phyloP scores from a whole-genome alignment of 768 basidiomycete species.

The Polyporus arcularius region DNA sequence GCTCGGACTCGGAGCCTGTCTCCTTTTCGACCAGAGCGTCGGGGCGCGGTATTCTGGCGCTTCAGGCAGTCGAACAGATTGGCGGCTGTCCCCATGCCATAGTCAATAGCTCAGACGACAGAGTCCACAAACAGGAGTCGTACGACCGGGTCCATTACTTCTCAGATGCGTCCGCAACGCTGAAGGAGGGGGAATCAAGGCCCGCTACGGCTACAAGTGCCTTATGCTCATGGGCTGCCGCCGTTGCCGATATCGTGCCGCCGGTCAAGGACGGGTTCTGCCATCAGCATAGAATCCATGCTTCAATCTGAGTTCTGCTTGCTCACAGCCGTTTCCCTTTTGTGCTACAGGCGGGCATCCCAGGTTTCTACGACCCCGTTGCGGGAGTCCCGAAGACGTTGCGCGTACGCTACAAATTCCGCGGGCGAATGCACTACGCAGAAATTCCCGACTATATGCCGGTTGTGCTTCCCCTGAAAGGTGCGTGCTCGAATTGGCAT shows the following conservation, averaged over 20 bases:
- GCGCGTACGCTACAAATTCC: constrained; percentile 76
- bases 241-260: constrained; percentile 13
- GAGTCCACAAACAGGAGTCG: neutral
- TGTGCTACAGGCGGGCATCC: constrained; percentile 53
- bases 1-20: constrained; percentile 7
- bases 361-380: constrained; percentile 89
- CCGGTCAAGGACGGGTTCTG: constrained; percentile 7
- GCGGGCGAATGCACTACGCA: constrained; percentile 70
- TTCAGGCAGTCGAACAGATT: constrained; percentile 11
- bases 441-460: constrained; percentile 73
- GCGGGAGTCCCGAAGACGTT: constrained; percentile 71
- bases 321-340: neutral
- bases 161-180: neutral
- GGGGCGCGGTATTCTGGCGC: constrained; percentile 11
- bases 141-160: neutral
- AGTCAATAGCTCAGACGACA: constrained; percentile 3
- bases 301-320: neutral
- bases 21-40: neutral
- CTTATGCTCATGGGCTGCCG: neutral
- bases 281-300: constrained; percentile 7
- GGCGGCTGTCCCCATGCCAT: constrained; percentile 3
- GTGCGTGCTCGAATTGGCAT: constrained; percentile 40
- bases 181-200: neutral
- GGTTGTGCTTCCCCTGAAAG: constrained; percentile 74
- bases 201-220: neutral